phyloP scores from a whole-genome alignment of 345 rosid genomes.

The Boechera stricta region DNA sequence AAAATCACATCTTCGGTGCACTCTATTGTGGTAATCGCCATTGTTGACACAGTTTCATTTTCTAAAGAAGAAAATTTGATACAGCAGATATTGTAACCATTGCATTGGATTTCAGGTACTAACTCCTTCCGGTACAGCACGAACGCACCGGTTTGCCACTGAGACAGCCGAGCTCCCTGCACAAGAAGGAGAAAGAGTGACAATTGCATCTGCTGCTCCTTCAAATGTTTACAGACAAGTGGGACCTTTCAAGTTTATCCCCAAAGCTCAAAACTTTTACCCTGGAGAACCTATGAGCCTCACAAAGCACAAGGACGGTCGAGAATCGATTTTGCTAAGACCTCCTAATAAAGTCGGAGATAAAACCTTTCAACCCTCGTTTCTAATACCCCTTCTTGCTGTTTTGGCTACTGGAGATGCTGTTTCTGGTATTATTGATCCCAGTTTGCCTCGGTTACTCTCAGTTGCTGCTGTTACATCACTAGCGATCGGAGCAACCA shows the following conservation, averaged over 20 bases:
- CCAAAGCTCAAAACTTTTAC: conserved; percentile 75
- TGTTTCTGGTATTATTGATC: conserved; percentile 83
- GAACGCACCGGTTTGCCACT: conserved; percentile 91
- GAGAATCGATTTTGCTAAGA: conserved; percentile 67
- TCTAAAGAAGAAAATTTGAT: not conserved
- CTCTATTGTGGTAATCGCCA: conserved; percentile 77
- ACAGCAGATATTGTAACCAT: not conserved
- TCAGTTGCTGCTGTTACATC: conserved; percentile 76
- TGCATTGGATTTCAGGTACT: conserved; percentile 60
- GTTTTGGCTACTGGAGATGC: conserved; percentile 90
- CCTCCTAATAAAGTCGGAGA: conserved; percentile 77
- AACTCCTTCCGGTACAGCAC: conserved; percentile 86
- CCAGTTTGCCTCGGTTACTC: conserved; percentile 86
- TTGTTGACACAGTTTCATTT: not conserved
- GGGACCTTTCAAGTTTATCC: conserved; percentile 81
- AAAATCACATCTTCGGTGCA: conserved; percentile 78
- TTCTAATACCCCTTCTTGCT: conserved; percentile 72
- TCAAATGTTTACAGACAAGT: conserved; percentile 69
- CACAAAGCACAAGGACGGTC: conserved; percentile 82
- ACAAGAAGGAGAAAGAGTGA: conserved; percentile 94
- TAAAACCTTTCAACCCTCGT: conserved; percentile 62
- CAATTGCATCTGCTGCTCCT: conserved; percentile 89
- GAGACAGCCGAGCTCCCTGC: conserved; percentile 92
- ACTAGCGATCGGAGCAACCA: conserved; percentile 72
- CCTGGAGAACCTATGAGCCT: conserved; percentile 93